These are phyloP conservation scores for Xylaria flabelliformis DNA, from an alignment of 495 filamentous ascomycete species.

Conservation along the genomic window DNA sequence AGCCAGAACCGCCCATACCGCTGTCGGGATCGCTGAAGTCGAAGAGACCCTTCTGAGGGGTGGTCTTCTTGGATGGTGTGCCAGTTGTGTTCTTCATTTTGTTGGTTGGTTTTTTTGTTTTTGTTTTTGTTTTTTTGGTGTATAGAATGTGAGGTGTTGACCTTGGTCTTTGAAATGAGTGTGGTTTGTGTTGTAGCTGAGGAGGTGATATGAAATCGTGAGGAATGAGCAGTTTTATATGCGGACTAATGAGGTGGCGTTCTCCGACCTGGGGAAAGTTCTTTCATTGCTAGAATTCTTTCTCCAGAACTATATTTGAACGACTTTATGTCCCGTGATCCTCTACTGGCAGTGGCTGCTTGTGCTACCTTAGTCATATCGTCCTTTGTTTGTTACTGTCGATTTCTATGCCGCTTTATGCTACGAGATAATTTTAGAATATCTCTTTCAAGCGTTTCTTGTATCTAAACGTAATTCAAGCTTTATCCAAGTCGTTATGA, in stretches of 20 bases:
- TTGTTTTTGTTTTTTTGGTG: background rate
- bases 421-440: background rate
- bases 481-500: background rate
- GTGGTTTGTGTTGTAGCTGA: background rate
- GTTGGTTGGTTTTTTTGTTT: background rate
- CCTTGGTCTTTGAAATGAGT: background rate
- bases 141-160: background rate
- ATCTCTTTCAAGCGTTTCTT: background rate
- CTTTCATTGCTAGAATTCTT: background rate
- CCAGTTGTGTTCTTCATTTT: slow-evolving; percentile 22
- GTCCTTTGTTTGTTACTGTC: background rate
- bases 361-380: background rate
- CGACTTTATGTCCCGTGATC: background rate
- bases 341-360: background rate
- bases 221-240: background rate
- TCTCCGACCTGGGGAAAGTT: too few relatives aligned
- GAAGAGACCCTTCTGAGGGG: slow-evolving; percentile 22
- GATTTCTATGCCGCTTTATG: background rate
- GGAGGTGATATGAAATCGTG: background rate
- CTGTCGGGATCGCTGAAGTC: slow-evolving; percentile 7
- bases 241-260: background rate
- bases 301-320: background rate
- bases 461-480: background rate
- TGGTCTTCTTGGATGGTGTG: slow-evolving; percentile 13
- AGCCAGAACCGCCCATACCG: slow-evolving; percentile 2